A percentile compares a stretch with the other conserved stretches of the same genome.
These are phyloP conservation scores for Symbiodinium natans DNA, from an alignment of 73 alveolate species.

Conservation along the genomic window DNA sequence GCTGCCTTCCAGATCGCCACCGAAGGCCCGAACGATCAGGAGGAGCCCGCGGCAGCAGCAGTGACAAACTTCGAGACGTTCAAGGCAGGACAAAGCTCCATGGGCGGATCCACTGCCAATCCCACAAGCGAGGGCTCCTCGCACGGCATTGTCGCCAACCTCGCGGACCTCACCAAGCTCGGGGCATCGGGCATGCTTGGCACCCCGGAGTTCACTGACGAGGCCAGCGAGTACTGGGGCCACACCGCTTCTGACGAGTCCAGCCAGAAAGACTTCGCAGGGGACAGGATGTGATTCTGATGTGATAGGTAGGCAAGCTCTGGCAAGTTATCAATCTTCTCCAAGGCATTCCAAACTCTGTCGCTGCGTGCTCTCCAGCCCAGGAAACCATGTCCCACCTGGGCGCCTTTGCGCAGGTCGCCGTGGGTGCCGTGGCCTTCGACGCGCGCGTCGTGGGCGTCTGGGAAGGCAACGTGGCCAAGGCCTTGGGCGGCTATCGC, in stretches of 20 bases:
- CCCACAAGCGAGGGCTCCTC: background rate
- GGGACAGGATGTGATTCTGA: too few species aligned
- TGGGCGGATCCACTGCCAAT: background rate
- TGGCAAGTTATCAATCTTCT: too few species aligned
- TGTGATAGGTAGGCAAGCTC: background rate
- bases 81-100: conserved; percentile 20
- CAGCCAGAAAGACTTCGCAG: background rate
- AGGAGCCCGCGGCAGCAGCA: background rate
- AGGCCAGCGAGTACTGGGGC: conserved; percentile 41
- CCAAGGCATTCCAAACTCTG: too few species aligned
- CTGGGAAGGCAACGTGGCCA: background rate
- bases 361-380: background rate
- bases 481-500: conserved; percentile 19
- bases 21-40: background rate
- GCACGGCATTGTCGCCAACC: conserved; percentile 21
- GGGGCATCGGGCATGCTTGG: conserved; percentile 28
- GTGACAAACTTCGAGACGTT: background rate
- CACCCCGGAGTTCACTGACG: background rate
- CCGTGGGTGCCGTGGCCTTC: conserved; percentile 6
- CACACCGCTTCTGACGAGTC: background rate
- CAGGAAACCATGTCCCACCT: conserved; percentile 36
- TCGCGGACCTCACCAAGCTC: conserved; percentile 26
- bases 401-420: conserved; percentile 57
- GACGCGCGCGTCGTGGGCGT: background rate
- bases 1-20: conserved; percentile 31